Conservation (phyloP, 352 stramenopile species). For the Globisporangium acanthophoron region DNA sequence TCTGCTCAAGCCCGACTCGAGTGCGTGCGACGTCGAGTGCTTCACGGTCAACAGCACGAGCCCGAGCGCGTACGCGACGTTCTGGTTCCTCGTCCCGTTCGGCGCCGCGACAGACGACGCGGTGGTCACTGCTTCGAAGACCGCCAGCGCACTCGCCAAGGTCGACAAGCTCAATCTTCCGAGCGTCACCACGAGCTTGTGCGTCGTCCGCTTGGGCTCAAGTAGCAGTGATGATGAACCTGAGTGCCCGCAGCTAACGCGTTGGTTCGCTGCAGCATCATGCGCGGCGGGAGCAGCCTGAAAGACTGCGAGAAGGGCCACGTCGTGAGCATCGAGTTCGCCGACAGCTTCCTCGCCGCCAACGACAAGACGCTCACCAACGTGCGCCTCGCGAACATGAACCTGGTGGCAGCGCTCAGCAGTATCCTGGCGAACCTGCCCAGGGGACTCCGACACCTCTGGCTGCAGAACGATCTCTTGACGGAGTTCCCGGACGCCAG, state of each 20-base stretch:
- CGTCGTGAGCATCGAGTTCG: constrained; percentile 33
- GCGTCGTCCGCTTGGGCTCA: constrained; percentile 2
- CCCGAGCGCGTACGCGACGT: constrained; percentile 25
- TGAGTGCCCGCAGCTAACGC: not conserved
- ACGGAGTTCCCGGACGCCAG: not conserved
- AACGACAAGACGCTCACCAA: constrained; percentile 24
- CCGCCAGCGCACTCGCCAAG: constrained; percentile 15
- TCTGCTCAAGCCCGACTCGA: constrained; percentile 5
- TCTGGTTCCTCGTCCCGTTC: constrained; percentile 56
- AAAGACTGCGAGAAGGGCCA: constrained; percentile 32
- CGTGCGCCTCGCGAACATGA: constrained; percentile 24
- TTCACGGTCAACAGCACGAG: constrained; percentile 20
- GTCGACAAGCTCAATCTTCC: constrained; percentile 28
- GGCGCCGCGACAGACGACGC: constrained; percentile 15
- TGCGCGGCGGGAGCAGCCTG: constrained; percentile 33
- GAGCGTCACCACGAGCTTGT: constrained; percentile 18
- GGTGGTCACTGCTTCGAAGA: constrained; percentile 9
- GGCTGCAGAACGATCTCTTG: not conserved
- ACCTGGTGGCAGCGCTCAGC: not conserved
- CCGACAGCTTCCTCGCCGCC: constrained; percentile 18
- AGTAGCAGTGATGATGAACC: no score
- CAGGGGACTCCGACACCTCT: constrained; percentile 3
- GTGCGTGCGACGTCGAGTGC: constrained; percentile 41
- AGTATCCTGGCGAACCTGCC: constrained; percentile 9
- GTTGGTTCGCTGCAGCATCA: constrained; percentile 17